A percentile compares a stretch with the other conserved stretches of the same genome.
Conservation (phyloP, 108 stramenopile genomes). For the Nitzschia inconspicua region DNA sequence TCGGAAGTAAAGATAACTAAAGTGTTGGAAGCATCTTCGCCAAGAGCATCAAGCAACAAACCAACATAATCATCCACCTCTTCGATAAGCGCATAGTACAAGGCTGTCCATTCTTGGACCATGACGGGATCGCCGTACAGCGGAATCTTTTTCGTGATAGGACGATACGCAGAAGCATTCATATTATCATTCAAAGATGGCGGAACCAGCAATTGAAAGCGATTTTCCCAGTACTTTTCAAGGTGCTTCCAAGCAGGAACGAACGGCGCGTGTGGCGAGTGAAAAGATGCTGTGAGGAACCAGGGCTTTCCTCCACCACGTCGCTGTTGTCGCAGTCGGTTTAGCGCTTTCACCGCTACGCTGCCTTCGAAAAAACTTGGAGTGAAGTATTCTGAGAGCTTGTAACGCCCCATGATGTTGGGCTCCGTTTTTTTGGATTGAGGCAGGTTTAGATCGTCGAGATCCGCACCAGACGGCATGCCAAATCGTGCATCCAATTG, state of each 20-base stretch:
- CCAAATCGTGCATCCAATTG: slow-evolving; percentile 5
- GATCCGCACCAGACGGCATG: no score
- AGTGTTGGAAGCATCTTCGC: slow-evolving; percentile 6
- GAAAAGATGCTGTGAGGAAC: not conserved
- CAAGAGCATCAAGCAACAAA: slow-evolving; percentile 1
- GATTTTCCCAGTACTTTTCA: slow-evolving; percentile 1
- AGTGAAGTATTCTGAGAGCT: not conserved
- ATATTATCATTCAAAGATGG: not conserved
- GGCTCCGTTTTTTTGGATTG: not conserved
- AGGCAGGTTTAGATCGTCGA: not conserved
- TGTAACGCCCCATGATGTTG: not conserved
- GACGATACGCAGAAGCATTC: not conserved
- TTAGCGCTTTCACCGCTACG: not conserved
- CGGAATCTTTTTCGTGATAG: not conserved
- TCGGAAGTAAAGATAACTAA: slow-evolving; percentile 17
- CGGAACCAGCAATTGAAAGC: not conserved
- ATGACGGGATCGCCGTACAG: not conserved
- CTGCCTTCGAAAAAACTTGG: not conserved
- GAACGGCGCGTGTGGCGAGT: slow-evolving; percentile 15
- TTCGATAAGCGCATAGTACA: slow-evolving; percentile 17
- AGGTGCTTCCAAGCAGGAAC: not conserved
- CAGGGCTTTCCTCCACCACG: slow-evolving; percentile 2
- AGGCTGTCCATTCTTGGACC: slow-evolving; percentile 14
- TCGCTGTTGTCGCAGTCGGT: slow-evolving; percentile 3
- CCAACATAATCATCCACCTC: slow-evolving; percentile 15